Percentiles rank a stretch among this genome's conserved stretches.
These are phyloP conservation scores for Metschnikowia cubensis DNA, from an alignment of 805 yeast species.

Conservation along the genomic window DNA sequence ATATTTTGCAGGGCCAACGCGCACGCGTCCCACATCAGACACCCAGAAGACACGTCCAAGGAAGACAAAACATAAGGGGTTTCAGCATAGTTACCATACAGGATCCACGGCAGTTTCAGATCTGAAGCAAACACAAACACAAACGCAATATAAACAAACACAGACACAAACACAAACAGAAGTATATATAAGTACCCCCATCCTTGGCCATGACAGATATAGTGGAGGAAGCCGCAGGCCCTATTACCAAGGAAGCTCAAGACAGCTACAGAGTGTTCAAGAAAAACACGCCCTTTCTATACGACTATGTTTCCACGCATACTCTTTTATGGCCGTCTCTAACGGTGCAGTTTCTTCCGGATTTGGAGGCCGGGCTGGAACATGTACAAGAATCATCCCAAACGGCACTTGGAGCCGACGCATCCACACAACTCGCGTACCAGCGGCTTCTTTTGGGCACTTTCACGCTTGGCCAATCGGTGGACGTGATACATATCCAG, in stretches of 20 bases:
- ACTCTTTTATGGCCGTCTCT: slow-evolving; percentile 63
- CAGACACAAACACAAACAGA: neutral
- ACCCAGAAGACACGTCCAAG: too few species aligned
- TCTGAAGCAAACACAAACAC: too few species aligned
- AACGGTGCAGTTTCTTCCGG: slow-evolving; percentile 62
- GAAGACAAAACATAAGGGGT: too few species aligned
- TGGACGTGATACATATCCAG: slow-evolving; percentile 23
- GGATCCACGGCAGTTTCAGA: too few species aligned
- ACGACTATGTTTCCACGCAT: slow-evolving; percentile 49
- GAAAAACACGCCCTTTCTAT: slow-evolving; percentile 54
- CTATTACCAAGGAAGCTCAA: slow-evolving; percentile 32
- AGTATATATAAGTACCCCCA: neutral
- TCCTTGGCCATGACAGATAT: neutral
- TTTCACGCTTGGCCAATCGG: slow-evolving; percentile 19
- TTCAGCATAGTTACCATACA: too few species aligned
- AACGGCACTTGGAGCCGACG: neutral
- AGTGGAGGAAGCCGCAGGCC: neutral
- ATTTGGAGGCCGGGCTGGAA: slow-evolving; percentile 23
- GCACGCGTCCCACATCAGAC: neutral
- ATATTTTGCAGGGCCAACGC: neutral
- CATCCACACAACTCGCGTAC: slow-evolving; percentile 9
- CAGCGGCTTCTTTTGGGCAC: slow-evolving; percentile 19
- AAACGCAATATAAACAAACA: too few species aligned
- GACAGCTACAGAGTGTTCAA: slow-evolving; percentile 53
- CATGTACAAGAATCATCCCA: too few species aligned